Conservation (phyloP, 306 rosid species). For the Hippophae tibetana region DNA sequence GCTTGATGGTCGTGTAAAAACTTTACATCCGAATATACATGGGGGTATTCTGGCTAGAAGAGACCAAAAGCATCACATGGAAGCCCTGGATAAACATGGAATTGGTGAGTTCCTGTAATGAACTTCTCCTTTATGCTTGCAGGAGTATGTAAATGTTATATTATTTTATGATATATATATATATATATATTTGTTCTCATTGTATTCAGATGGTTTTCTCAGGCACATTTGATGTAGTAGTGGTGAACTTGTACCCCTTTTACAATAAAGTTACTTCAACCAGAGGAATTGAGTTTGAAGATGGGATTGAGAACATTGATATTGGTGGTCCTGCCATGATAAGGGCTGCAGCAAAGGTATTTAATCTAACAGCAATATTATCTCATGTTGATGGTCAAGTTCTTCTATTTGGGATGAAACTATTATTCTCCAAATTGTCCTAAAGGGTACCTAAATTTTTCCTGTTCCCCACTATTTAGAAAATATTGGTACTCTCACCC, state of each 20-base stretch:
- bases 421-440: background rate
- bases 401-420: background rate
- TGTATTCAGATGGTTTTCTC: background rate
- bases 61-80: constrained; percentile 77
- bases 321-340: constrained; percentile 98
- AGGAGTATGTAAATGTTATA: background rate
- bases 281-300: constrained; percentile 62
- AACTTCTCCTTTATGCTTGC: background rate
- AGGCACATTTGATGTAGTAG: constrained; percentile 91
- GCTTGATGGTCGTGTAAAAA: constrained; percentile 97
- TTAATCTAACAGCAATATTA: constrained; percentile 9
- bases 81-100: constrained; percentile 69
- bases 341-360: constrained; percentile 95
- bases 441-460: background rate
- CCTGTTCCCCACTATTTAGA: background rate
- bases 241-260: constrained; percentile 91
- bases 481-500: background rate
- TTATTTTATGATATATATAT: too few species aligned
- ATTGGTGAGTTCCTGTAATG: constrained; percentile 48
- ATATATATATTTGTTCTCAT: too few species aligned
- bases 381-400: constrained; percentile 1
- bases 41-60: constrained; percentile 97
- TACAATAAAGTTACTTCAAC: constrained; percentile 72
- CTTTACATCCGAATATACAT: constrained; percentile 81
- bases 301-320: constrained; percentile 93